phyloP scores from a whole-genome alignment of 176 grass and related monocot genomes.

The Eragrostis nindensis region DNA sequence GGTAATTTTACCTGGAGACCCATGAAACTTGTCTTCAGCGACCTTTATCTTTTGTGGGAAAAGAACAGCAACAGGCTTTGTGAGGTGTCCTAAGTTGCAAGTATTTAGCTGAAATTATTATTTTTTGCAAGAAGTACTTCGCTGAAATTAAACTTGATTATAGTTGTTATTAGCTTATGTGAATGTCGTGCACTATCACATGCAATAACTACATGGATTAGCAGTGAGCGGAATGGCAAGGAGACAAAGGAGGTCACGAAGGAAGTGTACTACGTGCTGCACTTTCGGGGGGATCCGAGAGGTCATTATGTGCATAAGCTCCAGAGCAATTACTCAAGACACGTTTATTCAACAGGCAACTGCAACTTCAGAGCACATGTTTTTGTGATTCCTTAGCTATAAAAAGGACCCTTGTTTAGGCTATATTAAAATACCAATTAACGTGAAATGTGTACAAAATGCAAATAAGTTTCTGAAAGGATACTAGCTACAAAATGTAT shows the following conservation, averaged over 20 bases:
- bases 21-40: background rate
- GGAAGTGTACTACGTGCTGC: constrained; percentile 15
- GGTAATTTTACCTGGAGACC: background rate
- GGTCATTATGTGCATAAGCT: constrained; percentile 39
- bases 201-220: constrained; percentile 42
- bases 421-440: too few relatives aligned
- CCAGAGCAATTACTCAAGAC: constrained; percentile 35
- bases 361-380: too few relatives aligned
- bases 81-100: too few relatives aligned
- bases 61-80: too few relatives aligned
- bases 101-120: too few relatives aligned
- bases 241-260: constrained; percentile 21
- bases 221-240: constrained; percentile 32
- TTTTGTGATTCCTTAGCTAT: too few relatives aligned
- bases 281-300: constrained; percentile 18
- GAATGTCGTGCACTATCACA: background rate
- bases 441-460: too few relatives aligned
- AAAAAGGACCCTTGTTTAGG: too few relatives aligned
- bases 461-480: too few relatives aligned
- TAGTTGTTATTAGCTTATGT: background rate
- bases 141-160: background rate
- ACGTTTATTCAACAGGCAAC: too few relatives aligned
- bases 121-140: background rate
- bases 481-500: too few relatives aligned
- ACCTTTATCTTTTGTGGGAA: background rate